A percentile compares a stretch with the other conserved stretches of the same genome.
phyloP scores from a whole-genome alignment of 805 yeast genomes.

The Nakazawaea peltata region DNA sequence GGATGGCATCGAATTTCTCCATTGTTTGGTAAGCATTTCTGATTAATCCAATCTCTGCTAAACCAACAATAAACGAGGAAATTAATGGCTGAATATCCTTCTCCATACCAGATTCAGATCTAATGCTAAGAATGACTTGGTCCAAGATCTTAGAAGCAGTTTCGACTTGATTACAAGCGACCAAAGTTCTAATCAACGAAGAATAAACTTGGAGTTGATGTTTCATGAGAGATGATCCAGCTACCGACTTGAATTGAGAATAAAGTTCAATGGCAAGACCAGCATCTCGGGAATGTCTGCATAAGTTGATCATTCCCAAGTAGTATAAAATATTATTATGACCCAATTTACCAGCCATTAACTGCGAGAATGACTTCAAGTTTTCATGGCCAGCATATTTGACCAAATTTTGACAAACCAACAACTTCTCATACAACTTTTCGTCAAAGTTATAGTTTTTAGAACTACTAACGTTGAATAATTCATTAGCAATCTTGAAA shows the following conservation, averaged over 20 bases:
- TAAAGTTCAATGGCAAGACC: slow-evolving; percentile 18
- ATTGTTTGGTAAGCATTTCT: slow-evolving; percentile 17
- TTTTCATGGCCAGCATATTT: slow-evolving; percentile 13
- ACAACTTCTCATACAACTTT: slow-evolving; percentile 24
- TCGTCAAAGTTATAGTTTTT: slow-evolving; percentile 31
- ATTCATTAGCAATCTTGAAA: slow-evolving; percentile 42
- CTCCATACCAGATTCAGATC: slow-evolving; percentile 17
- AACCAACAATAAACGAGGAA: slow-evolving; percentile 20
- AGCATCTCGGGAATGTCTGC: slow-evolving; percentile 6
- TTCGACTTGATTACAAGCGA: slow-evolving; percentile 38
- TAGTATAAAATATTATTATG: slow-evolving; percentile 6
- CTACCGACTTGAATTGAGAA: slow-evolving; percentile 25
- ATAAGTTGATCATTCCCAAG: slow-evolving; percentile 7
- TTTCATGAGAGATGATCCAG: slow-evolving; percentile 9
- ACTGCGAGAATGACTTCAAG: slow-evolving; percentile 19
- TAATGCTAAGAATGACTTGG: slow-evolving; percentile 37
- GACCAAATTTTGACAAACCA: slow-evolving; percentile 15
- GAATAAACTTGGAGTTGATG: slow-evolving; percentile 44
- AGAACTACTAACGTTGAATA: slow-evolving; percentile 25
- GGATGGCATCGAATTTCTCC: slow-evolving; percentile 19
- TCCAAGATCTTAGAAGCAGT: slow-evolving; percentile 53
- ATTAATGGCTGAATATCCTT: slow-evolving; percentile 13
- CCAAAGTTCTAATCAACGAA: slow-evolving; percentile 41
- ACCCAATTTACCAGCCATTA: slow-evolving; percentile 19
- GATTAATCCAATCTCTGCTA: slow-evolving; percentile 17